A percentile compares a stretch with the other conserved stretches of the same genome.
These are phyloP conservation scores for Cyclospora cayetanensis DNA, from an alignment of 169 alveolate genomes.

Conservation along the genomic window DNA sequence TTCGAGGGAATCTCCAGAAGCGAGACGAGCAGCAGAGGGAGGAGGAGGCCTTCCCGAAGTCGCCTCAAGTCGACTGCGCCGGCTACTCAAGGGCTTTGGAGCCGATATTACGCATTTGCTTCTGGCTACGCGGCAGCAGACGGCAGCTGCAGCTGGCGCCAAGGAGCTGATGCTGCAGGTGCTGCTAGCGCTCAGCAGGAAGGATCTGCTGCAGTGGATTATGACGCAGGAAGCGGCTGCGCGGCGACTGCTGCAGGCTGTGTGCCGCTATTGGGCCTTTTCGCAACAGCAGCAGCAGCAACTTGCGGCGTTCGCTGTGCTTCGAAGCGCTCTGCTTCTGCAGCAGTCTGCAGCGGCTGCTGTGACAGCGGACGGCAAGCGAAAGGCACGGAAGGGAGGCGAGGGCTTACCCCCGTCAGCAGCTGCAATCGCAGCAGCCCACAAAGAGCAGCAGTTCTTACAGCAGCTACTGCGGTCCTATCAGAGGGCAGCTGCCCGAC, in stretches of 20 bases:
- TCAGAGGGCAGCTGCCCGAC: constrained; percentile 24
- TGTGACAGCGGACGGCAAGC: background rate
- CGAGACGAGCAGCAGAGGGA: background rate
- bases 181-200: background rate
- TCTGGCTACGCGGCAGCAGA: background rate
- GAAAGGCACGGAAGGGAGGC: background rate
- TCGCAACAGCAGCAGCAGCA: constrained; percentile 9
- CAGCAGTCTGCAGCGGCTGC: background rate
- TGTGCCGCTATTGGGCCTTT: constrained; percentile 55
- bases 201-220: background rate
- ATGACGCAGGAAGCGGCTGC: background rate
- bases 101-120: background rate
- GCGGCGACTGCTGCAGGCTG: constrained; percentile 11
- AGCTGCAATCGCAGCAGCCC: background rate
- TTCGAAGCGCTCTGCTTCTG: constrained; percentile 26
- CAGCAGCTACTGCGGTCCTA: constrained; percentile 30
- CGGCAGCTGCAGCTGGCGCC: background rate
- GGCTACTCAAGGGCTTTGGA: background rate
- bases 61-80: background rate
- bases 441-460: background rate
- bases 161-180: constrained; percentile 27
- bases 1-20: background rate
- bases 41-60: background rate
- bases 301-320: constrained; percentile 43
- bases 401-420: background rate